Evolutionary conservation across 768 basidiomycete species (phyloP).

Genomic region (Boletus sp.): DNA sequence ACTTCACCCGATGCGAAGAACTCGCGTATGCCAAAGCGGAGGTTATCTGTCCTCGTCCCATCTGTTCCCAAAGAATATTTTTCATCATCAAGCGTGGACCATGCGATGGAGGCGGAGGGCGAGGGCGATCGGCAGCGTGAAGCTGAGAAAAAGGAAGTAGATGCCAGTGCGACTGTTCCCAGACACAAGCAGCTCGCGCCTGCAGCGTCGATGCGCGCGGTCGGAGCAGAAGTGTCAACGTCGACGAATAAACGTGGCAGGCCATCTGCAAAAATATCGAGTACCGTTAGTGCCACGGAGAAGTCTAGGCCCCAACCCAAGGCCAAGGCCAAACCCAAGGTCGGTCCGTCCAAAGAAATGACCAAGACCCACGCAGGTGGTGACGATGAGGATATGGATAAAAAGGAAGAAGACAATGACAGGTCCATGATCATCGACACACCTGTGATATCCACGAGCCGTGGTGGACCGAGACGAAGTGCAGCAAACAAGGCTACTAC

Average conservation of each 20-base stretch:
- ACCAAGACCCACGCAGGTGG: background rate
- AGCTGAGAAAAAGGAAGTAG: background rate
- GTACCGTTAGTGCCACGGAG: background rate
- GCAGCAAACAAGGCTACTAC: constrained; percentile 53
- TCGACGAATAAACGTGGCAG: constrained; percentile 16
- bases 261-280: constrained; percentile 15
- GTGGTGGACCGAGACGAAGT: constrained; percentile 38
- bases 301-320: constrained; percentile 6
- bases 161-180: background rate
- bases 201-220: constrained; percentile 18
- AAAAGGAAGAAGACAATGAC: background rate
- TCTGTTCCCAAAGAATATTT: constrained; percentile 26
- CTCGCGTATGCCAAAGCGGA: constrained; percentile 15
- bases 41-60: constrained; percentile 30
- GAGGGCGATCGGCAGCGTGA: background rate
- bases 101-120: background rate
- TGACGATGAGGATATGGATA: background rate
- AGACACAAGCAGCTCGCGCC: constrained; percentile 10
- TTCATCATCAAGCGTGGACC: constrained; percentile 10
- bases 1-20: constrained; percentile 2
- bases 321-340: constrained; percentile 1
- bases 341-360: background rate
- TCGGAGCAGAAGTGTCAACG: constrained; percentile 25
- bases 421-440: constrained; percentile 11
- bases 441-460: constrained; percentile 11